Percentiles rank a stretch among this genome's conserved stretches.
Conservation (phyloP, 129 eudicot genomes). For the Saussurea involucrata region DNA sequence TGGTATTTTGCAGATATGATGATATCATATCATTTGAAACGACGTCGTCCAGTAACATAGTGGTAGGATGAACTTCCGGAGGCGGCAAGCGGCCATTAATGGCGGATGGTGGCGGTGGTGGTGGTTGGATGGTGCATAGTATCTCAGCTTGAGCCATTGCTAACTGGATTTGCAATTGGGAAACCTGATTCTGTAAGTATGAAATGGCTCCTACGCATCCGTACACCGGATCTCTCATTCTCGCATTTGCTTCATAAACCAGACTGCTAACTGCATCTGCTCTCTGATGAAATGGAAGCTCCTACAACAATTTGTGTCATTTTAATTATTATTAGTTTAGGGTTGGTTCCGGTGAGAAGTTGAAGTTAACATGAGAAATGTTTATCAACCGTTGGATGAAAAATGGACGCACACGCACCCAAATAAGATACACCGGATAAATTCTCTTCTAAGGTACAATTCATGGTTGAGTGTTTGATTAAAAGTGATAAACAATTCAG, state of each 20-base stretch:
- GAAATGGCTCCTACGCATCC: slow-evolving; percentile 91
- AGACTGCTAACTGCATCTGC: slow-evolving; percentile 88
- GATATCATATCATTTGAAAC: slow-evolving; percentile 37
- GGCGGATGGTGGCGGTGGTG: slow-evolving; percentile 18
- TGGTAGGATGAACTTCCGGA: not conserved
- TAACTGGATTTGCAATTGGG: slow-evolving; percentile 82
- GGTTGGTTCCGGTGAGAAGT: not conserved
- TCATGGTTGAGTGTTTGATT: no score
- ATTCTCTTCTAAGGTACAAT: no score
- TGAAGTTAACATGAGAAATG: no score
- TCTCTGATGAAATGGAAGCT: slow-evolving; percentile 64
- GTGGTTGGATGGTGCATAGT: slow-evolving; percentile 60
- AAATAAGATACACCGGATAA: no score
- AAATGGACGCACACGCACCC: no score
- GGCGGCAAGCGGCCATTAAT: slow-evolving; percentile 4
- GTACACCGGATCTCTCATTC: slow-evolving; percentile 75
- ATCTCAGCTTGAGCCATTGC: slow-evolving; percentile 92
- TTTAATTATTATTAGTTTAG: not conserved
- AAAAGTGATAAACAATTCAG: no score
- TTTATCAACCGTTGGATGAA: no score
- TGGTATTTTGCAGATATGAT: slow-evolving; percentile 35
- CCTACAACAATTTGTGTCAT: slow-evolving; percentile 32
- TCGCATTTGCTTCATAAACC: slow-evolving; percentile 81
- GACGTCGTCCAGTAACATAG: slow-evolving; percentile 11
- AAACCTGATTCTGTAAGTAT: slow-evolving; percentile 62